Conservation (phyloP, 352 stramenopile genomes). For the Pythium sukuiense region DNA sequence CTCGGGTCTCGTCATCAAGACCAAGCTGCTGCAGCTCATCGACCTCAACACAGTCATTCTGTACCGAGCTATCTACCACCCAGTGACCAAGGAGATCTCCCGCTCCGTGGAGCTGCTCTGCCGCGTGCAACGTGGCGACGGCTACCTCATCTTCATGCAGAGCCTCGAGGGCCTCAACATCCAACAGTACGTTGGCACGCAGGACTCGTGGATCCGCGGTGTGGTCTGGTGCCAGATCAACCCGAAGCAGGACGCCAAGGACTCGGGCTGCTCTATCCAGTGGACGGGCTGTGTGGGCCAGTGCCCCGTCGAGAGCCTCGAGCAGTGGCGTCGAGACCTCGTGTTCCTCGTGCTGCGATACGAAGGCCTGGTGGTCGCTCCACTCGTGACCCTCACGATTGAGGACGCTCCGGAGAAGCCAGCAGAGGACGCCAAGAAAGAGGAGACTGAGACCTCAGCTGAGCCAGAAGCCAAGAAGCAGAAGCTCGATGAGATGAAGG, state of each 20-base stretch:
- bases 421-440: not conserved
- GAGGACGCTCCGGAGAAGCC: constrained; percentile 13
- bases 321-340: constrained; percentile 62
- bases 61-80: constrained; percentile 60
- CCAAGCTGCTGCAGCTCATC: constrained; percentile 50
- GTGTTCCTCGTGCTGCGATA: constrained; percentile 64
- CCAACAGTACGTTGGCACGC: constrained; percentile 46
- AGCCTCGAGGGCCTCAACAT: constrained; percentile 55
- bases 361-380: constrained; percentile 53
- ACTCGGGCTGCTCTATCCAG: constrained; percentile 41
- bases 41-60: constrained; percentile 49
- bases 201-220: constrained; percentile 52
- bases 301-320: constrained; percentile 36
- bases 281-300: constrained; percentile 54
- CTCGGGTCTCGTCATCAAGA: constrained; percentile 30
- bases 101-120: constrained; percentile 60
- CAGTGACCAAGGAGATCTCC: constrained; percentile 47
- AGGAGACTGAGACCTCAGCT: not conserved
- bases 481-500: not conserved
- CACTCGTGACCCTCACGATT: constrained; percentile 25
- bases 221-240: constrained; percentile 51
- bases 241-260: constrained; percentile 17
- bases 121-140: constrained; percentile 40
- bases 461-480: not conserved
- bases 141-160: constrained; percentile 59